phyloP scores from a whole-genome alignment of 345 rosid species.

The Aegle marmelos region DNA sequence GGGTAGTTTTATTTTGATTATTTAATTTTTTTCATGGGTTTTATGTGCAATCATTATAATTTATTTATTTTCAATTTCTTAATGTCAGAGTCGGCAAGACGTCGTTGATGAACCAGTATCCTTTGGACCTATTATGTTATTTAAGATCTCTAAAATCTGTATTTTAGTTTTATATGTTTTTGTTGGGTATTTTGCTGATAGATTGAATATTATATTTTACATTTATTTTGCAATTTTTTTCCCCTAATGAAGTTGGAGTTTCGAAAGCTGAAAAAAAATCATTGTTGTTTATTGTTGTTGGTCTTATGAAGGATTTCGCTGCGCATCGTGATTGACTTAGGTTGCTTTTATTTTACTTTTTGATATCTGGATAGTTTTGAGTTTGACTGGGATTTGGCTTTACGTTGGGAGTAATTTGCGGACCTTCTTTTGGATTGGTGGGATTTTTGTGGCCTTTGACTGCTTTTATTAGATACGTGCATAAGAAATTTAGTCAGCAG shows the following conservation, averaged over 20 bases:
- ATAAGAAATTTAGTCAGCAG: conserved; percentile 93
- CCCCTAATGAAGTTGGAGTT: not conserved
- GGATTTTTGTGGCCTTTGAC: conserved; percentile 20
- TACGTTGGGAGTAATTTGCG: not conserved
- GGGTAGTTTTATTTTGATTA: not conserved
- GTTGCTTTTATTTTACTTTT: not conserved
- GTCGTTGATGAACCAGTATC: conserved; percentile 99
- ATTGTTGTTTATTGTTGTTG: not conserved
- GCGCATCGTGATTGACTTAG: not conserved
- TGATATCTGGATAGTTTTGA: not conserved
- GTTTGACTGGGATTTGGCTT: not conserved
- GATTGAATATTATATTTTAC: not conserved
- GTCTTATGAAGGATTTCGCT: not conserved
- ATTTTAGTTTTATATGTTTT: not conserved
- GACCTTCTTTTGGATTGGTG: not conserved
- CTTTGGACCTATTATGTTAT: conserved; percentile 24
- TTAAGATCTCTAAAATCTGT: not conserved
- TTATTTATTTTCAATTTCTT: conserved; percentile 7
- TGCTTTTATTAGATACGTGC: conserved; percentile 51
- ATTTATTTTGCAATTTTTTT: not conserved
- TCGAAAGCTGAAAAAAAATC: not conserved
- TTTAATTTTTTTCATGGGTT: not conserved
- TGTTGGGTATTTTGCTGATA: not conserved
- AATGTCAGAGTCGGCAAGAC: conserved; percentile 95
- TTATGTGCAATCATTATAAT: not conserved